These are phyloP conservation scores for Orbilia brochopaga DNA, from an alignment of 2,329 filamentous ascomycete species.

Conservation along the genomic window DNA sequence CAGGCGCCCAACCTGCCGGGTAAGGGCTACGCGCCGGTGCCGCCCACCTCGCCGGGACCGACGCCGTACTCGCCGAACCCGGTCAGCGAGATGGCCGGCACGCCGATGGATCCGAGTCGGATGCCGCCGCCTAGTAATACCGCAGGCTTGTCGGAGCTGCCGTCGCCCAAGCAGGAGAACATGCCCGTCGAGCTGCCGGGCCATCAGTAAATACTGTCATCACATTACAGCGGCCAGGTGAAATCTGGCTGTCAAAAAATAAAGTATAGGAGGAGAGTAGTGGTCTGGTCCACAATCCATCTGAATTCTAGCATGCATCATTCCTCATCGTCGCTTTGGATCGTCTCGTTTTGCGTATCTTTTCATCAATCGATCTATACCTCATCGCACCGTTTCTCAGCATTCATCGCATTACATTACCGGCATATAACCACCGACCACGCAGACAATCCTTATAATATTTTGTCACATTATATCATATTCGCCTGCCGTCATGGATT, in stretches of 20 bases:
- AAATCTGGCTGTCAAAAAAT: no score
- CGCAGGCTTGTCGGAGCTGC: conserved; percentile 28
- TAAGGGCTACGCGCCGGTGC: conserved; percentile 25
- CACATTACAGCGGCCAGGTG: no score
- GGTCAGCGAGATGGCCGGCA: conserved; percentile 40
- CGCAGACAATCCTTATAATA: neutral
- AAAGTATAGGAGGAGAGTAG: neutral
- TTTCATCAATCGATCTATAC: neutral
- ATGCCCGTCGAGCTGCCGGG: conserved; percentile 41
- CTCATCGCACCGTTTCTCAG: neutral
- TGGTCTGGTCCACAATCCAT: neutral
- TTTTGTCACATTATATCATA: neutral
- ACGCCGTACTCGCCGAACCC: conserved; percentile 5
- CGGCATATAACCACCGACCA: conserved; percentile 8
- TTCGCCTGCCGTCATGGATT: neutral
- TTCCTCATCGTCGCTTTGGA: neutral
- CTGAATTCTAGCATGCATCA: neutral
- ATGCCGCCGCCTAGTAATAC: neutral
- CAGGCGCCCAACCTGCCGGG: conserved; percentile 26
- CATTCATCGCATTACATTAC: conserved; percentile 1
- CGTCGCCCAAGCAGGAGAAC: conserved; percentile 33
- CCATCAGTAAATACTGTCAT: conserved; percentile 12
- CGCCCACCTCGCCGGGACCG: conserved; percentile 26
- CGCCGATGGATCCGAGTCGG: conserved; percentile 28
- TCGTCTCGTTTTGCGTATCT: neutral